Conservation (phyloP, 441 rosid species). For the Arabidopsis lyrata region DNA sequence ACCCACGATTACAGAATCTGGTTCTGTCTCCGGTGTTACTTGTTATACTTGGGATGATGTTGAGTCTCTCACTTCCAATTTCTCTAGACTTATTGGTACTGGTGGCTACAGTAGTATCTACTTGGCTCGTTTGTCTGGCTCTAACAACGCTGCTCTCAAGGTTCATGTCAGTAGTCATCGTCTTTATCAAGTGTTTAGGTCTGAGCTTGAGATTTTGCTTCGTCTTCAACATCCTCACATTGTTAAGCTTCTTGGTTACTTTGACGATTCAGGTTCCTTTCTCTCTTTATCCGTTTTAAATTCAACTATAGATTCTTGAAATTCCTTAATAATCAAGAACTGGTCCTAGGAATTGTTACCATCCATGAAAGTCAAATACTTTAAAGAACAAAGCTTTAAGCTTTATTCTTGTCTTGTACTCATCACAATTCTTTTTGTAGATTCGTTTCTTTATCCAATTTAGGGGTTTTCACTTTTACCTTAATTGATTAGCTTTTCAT, state of each 20-base stretch:
- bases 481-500: not conserved
- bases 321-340: not conserved
- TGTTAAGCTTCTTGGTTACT: slow-evolving; percentile 78
- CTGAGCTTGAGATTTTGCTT: slow-evolving; percentile 76
- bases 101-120: slow-evolving; percentile 87
- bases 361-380: slow-evolving; percentile 32
- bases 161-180: slow-evolving; percentile 62
- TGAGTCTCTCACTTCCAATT: slow-evolving; percentile 54
- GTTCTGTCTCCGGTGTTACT: slow-evolving; percentile 41
- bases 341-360: slow-evolving; percentile 1
- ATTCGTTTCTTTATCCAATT: slow-evolving; percentile 2
- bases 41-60: slow-evolving; percentile 66
- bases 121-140: slow-evolving; percentile 57
- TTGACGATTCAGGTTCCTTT: slow-evolving; percentile 63
- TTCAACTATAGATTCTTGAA: not conserved
- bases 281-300: not conserved
- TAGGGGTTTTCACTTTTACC: not conserved
- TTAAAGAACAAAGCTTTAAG: slow-evolving; percentile 10
- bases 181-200: slow-evolving; percentile 62
- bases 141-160: slow-evolving; percentile 66
- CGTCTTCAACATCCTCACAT: slow-evolving; percentile 70
- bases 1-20: slow-evolving; percentile 24
- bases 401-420: slow-evolving; percentile 39
- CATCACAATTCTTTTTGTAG: not conserved
- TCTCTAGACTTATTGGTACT: slow-evolving; percentile 64